Evolutionary conservation across 805 yeast genomes (phyloP).

Genomic region (Teunomyces panamensis): DNA sequence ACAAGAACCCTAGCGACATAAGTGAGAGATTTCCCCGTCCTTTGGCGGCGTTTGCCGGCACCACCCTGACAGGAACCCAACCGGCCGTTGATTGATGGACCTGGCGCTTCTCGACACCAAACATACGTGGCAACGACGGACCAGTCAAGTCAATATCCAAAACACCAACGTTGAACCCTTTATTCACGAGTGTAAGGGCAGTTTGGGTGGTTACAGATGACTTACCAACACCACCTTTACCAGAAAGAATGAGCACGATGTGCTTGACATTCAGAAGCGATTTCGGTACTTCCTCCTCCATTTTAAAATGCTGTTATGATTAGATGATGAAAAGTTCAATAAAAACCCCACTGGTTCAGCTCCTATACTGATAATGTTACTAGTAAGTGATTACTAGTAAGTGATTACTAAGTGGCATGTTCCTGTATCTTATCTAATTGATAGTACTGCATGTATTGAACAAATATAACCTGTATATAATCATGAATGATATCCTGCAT

Average conservation of each 20-base stretch:
- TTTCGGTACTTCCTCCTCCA: constrained; percentile 22
- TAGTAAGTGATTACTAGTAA: no score
- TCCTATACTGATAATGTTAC: no score
- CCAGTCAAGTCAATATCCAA: constrained; percentile 95
- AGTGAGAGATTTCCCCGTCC: constrained; percentile 50
- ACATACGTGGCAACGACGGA: constrained; percentile 94
- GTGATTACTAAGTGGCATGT: no score
- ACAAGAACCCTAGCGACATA: constrained; percentile 85
- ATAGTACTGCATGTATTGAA: neutral
- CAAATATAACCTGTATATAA: neutral
- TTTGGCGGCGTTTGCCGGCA: constrained; percentile 10
- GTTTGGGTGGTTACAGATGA: constrained; percentile 93
- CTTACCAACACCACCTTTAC: constrained; percentile 97
- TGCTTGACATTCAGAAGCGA: constrained; percentile 60
- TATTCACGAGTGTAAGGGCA: constrained; percentile 71
- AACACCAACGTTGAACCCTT: constrained; percentile 86
- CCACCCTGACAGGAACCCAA: constrained; percentile 82
- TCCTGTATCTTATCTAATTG: no score
- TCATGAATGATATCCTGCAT: neutral
- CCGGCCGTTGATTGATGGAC: constrained; percentile 80
- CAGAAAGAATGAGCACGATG: constrained; percentile 79
- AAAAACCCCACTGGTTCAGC: neutral
- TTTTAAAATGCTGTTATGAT: neutral
- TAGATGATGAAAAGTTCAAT: neutral
- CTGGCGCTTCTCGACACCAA: constrained; percentile 78